Percentiles rank a stretch among this genome's conserved stretches.
phyloP scores from a whole-genome alignment of 768 basidiomycete species.

The Lentinula sp. region DNA sequence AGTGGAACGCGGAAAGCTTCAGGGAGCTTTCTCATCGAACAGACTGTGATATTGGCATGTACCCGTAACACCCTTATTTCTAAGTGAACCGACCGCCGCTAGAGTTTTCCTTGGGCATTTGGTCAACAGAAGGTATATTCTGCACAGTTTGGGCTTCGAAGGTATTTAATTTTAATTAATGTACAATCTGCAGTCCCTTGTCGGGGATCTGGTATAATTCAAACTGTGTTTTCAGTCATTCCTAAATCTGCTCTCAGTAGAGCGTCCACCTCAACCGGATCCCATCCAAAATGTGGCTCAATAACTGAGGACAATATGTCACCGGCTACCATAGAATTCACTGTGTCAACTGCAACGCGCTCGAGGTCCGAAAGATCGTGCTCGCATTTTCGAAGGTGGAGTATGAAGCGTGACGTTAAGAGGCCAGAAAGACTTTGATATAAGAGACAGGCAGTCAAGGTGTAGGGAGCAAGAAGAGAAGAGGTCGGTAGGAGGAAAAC shows the following conservation, averaged over 20 bases:
- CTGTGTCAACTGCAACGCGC: background rate
- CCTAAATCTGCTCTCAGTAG: background rate
- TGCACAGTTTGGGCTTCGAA: no score
- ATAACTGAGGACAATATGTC: background rate
- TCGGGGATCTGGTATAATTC: background rate
- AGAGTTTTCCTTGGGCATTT: no score
- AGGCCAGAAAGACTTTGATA: slow-evolving; percentile 1
- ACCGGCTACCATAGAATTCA: background rate
- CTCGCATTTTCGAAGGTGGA: slow-evolving; percentile 6
- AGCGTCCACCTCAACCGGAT: background rate
- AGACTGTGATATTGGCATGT: no score
- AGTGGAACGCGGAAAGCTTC: no score
- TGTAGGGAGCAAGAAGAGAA: background rate
- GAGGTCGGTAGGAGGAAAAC: background rate
- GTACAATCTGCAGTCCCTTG: background rate
- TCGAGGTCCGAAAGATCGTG: background rate
- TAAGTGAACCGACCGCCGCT: no score
- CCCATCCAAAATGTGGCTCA: background rate
- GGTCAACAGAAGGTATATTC: no score
- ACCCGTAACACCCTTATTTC: no score
- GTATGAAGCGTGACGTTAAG: slow-evolving; percentile 4
- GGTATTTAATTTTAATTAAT: no score
- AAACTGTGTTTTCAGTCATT: background rate
- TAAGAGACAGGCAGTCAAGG: no score
- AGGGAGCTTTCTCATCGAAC: no score